Percentiles rank a stretch among this genome's conserved stretches.
Conservation (phyloP, 2,329 filamentous ascomycete genomes). For the Xylariaceae sp. region DNA sequence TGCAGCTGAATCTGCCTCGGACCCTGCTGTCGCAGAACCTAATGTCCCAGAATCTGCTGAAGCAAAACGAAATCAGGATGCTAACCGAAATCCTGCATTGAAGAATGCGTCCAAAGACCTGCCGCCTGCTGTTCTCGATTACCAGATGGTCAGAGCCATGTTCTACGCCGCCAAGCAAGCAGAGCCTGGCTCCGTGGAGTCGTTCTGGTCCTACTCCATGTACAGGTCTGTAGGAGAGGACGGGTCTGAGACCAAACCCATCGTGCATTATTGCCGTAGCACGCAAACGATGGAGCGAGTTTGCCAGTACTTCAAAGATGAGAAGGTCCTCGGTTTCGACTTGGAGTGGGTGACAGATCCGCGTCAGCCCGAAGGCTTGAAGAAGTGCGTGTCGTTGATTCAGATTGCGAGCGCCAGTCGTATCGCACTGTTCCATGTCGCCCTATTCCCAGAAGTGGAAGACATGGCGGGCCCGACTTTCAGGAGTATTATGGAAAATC, state of each 20-base stretch:
- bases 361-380: constrained; percentile 43
- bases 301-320: constrained; percentile 59
- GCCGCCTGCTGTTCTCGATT: constrained; percentile 39
- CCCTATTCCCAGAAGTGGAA: constrained; percentile 49
- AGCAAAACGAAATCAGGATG: background rate
- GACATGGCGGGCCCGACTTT: constrained; percentile 68
- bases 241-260: constrained; percentile 47
- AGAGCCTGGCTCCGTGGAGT: constrained; percentile 39
- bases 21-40: background rate
- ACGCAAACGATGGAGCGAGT: constrained; percentile 62
- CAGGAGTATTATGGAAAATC: constrained; percentile 65
- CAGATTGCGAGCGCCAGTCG: constrained; percentile 74
- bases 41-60: background rate
- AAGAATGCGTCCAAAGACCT: constrained; percentile 28
- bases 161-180: constrained; percentile 47
- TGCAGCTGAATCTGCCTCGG: background rate
- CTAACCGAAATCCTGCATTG: constrained; percentile 11
- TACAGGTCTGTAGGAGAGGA: constrained; percentile 53
- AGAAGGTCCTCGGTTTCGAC: constrained; percentile 78
- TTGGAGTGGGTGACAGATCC: constrained; percentile 71
- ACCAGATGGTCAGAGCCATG: constrained; percentile 42
- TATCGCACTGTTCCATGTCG: constrained; percentile 77
- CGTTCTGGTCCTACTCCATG: constrained; percentile 64
- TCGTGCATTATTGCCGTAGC: constrained; percentile 72
- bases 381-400: constrained; percentile 71